Evolutionary conservation across 495 filamentous ascomycete species (phyloP).

Genomic region (Chaetomium fimeti): DNA sequence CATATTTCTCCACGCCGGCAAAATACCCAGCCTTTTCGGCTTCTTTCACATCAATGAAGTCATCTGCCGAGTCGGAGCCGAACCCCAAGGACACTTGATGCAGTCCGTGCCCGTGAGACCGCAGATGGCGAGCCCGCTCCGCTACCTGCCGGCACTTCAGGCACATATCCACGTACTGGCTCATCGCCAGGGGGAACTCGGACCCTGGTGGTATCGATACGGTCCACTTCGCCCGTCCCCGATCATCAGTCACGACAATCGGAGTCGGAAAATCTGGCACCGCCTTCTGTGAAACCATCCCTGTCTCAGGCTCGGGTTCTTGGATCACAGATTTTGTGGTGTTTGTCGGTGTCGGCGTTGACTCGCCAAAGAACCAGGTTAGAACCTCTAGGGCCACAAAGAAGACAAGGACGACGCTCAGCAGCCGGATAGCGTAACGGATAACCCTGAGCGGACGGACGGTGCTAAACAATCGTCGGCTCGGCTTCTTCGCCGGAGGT

Average conservation of each 20-base stretch:
- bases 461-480: constrained; percentile 31
- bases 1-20: constrained; percentile 32
- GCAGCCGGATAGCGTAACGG: constrained; percentile 45
- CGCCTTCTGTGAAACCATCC: constrained; percentile 52
- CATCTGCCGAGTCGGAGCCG: constrained; percentile 58
- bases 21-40: constrained; percentile 59
- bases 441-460: constrained; percentile 49
- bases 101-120: constrained; percentile 39
- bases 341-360: constrained; percentile 17
- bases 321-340: constrained; percentile 35
- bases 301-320: constrained; percentile 17
- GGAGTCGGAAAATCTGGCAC: constrained; percentile 58
- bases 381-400: constrained; percentile 33
- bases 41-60: constrained; percentile 66
- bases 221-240: constrained; percentile 63
- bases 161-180: constrained; percentile 62
- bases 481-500: constrained; percentile 57
- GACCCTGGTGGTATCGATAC: constrained; percentile 61
- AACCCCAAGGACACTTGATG: constrained; percentile 50
- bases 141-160: constrained; percentile 55
- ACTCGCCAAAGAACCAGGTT: constrained; percentile 28
- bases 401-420: constrained; percentile 40
- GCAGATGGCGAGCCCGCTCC: constrained; percentile 48
- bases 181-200: constrained; percentile 57
- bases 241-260: constrained; percentile 56